Evolutionary conservation across 345 rosid species (phyloP), one percentile per base, ranked within the genome.

Genomic region (Chamaenerion angustifolium): DNA sequence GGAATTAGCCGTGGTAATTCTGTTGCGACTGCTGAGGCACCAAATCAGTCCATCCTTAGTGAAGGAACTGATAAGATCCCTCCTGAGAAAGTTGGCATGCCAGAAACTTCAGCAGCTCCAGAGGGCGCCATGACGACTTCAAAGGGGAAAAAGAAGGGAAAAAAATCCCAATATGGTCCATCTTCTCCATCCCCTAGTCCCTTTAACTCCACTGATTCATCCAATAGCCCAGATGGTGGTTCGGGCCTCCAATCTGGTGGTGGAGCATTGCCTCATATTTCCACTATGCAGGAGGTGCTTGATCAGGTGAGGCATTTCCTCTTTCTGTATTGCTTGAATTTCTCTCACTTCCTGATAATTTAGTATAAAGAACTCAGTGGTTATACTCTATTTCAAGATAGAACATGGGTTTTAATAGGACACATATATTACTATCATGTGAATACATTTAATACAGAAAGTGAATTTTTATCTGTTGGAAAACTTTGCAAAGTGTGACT

Each of bases 171-270:
- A 69, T 57, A 60, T 21, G 75, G 77, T 48, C 61, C 58, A 16
- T 65, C 72, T 66, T 76, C 81, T 16, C 72, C 75, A 16, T 67
- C 70, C 10, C 66, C 59, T 15, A 72, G 81, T 47, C 70, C 75
- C 37, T 69, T 72, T 52, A 75, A 76, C 61, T 82, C 86, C 44
- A 65, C 73, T 43, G 83, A 79, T 60, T 76, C 81, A 42, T 72
- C 73, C 46, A 72, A 68, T 51, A 86, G 75, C 56, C 76, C 63
- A 35, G 69, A 62, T 49, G 56, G 77, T 52, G 58, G 62, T 65
- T 67, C 79, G 10, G 58, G 64, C 59, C 66, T 58, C 49, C 56
- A 56, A 14, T 72, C 63, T 19, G 58, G 58, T 37, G 86, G 76
- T 57, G 69, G 65, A 51, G 56, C 68, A 50, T 48, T 67, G 23